Conservation (phyloP, 768 basidiomycete genomes). For the Xanthoconium purpureum region DNA sequence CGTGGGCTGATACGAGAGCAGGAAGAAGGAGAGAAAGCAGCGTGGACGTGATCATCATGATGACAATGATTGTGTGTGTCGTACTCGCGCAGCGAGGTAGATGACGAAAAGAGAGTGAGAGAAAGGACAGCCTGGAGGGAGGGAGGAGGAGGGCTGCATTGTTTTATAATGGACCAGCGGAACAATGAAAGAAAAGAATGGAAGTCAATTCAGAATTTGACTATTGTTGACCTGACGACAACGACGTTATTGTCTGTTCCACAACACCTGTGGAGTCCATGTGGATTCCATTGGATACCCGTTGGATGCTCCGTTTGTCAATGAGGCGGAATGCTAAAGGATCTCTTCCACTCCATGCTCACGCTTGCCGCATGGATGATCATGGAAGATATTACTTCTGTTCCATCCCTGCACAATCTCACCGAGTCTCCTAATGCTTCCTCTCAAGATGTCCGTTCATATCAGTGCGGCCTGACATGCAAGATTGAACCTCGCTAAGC, state of each 20-base stretch:
- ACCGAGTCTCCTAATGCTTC: no score
- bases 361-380: no score
- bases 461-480: no score
- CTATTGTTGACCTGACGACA: background rate
- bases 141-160: background rate
- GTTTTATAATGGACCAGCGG: background rate
- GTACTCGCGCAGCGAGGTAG: conserved; percentile 24
- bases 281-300: background rate
- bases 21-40: conserved; percentile 21
- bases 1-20: conserved; percentile 28
- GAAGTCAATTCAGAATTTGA: background rate
- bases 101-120: background rate
- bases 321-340: no score
- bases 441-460: no score
- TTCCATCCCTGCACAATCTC: no score
- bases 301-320: background rate
- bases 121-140: background rate
- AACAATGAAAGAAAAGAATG: background rate
- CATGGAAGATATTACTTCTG: no score
- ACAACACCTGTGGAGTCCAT: background rate
- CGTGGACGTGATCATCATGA: conserved; percentile 14
- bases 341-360: no score
- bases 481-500: no score
- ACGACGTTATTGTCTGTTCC: background rate
- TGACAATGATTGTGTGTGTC: background rate